A percentile compares a stretch with the other conserved stretches of the same genome.
Conservation (phyloP, 768 basidiomycete genomes). For the Holtermannia corniformis region DNA sequence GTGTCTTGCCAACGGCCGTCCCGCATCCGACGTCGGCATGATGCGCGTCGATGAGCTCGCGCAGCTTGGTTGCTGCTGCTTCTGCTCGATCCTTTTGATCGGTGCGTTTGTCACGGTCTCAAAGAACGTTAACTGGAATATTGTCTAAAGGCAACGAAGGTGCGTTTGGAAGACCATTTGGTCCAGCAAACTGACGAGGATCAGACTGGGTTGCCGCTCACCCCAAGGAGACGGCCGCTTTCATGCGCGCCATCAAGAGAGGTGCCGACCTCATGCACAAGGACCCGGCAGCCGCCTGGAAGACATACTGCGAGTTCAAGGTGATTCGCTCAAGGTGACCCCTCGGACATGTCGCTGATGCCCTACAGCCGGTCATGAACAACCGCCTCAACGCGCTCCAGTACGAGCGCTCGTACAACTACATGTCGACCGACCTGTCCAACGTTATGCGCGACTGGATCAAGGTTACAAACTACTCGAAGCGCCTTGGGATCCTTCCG, state of each 20-base stretch:
- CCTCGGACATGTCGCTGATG: background rate
- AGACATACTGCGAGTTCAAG: conserved; percentile 10
- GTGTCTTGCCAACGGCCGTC: too few relatives aligned
- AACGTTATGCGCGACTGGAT: conserved; percentile 21
- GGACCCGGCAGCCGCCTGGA: conserved; percentile 18
- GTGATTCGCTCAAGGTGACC: too few relatives aligned
- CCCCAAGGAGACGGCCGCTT: conserved; percentile 17
- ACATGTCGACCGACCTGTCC: conserved; percentile 16
- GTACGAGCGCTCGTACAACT: conserved; percentile 23
- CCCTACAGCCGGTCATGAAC: conserved; percentile 12
- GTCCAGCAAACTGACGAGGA: background rate
- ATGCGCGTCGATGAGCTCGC: too few relatives aligned
- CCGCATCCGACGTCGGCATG: too few relatives aligned
- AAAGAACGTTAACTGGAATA: too few relatives aligned
- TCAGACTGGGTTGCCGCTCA: conserved; percentile 12
- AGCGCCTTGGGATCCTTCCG: conserved; percentile 15
- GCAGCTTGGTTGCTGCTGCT: too few relatives aligned
- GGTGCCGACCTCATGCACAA: conserved; percentile 14
- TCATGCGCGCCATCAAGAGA: conserved; percentile 26
- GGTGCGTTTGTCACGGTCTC: too few relatives aligned
- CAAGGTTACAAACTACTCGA: conserved; percentile 22
- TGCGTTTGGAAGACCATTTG: background rate
- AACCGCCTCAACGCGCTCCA: conserved; percentile 14
- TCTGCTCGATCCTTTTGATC: too few relatives aligned
- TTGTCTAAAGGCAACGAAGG: conserved; percentile 7